phyloP scores from a whole-genome alignment of 129 eudicot species.

The Flaveria sonorensis region DNA sequence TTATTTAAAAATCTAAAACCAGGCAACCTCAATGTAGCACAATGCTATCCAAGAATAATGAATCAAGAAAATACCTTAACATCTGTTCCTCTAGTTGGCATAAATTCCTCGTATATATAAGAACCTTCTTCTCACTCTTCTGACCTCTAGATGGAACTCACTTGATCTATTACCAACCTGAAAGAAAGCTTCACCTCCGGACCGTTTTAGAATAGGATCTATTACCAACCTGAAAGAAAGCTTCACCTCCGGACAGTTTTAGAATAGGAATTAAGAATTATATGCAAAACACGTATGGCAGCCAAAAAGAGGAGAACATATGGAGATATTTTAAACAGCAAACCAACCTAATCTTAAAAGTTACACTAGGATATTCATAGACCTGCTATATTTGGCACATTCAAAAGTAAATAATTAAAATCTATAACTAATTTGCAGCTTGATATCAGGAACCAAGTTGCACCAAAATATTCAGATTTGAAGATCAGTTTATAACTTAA shows the following conservation, averaged over 20 bases:
- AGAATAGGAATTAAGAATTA: conserved; percentile 14
- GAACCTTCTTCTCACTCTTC: conserved; percentile 99
- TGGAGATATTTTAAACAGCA: not conserved
- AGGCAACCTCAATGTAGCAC: not conserved
- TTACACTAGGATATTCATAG: conserved; percentile 11
- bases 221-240: conserved; percentile 75
- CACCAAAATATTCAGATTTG: not conserved
- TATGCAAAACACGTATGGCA: not conserved
- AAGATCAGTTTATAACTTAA: not conserved
- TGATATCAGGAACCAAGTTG: not conserved
- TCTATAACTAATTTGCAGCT: not conserved
- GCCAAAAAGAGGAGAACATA: too few species aligned
- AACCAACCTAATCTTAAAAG: conserved; percentile 19
- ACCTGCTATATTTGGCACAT: conserved; percentile 3
- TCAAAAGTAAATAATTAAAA: not conserved
- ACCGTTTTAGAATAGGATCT: too few species aligned
- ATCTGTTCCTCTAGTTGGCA: too few species aligned
- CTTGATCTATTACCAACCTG: conserved; percentile 99
- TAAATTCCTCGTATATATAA: conserved; percentile 34
- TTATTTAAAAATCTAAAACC: conserved; percentile 10
- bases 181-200: conserved; percentile 11
- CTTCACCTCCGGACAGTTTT: not conserved
- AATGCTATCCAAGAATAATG: not conserved
- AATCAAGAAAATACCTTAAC: conserved; percentile 16
- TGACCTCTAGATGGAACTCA: conserved; percentile 95